Evolutionary conservation across 2,329 filamentous ascomycete species (phyloP).

Genomic region (Talaromyces atroroseus): DNA sequence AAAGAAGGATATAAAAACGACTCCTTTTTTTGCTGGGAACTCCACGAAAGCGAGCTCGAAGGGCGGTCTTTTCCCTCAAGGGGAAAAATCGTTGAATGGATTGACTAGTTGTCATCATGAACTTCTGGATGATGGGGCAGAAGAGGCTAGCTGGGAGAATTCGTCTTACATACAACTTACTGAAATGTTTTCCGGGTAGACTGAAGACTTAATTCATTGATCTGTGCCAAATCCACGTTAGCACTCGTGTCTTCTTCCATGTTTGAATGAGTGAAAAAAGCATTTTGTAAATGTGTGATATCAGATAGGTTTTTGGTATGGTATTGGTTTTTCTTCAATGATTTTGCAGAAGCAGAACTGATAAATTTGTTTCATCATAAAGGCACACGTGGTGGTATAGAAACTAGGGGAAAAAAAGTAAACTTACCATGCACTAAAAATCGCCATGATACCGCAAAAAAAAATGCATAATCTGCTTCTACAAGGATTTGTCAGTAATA

Average conservation of each 20-base stretch:
- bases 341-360: constrained; percentile 60
- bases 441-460: not conserved
- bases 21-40: constrained; percentile 3
- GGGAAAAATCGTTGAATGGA: constrained; percentile 55
- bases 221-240: constrained; percentile 4
- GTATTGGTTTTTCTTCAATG: constrained; percentile 54
- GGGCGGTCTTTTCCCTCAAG: constrained; percentile 29
- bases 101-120: constrained; percentile 58
- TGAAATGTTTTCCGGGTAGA: not conserved
- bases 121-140: constrained; percentile 16
- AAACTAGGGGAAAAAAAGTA: not conserved
- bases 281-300: constrained; percentile 13
- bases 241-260: not conserved
- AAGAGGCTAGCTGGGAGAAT: constrained; percentile 3
- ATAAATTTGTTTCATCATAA: constrained; percentile 47
- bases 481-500: not conserved
- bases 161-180: constrained; percentile 6
- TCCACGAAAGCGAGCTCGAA: constrained; percentile 23
- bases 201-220: not conserved
- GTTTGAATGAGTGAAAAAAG: not conserved
- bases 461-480: not conserved
- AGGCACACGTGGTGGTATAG: constrained; percentile 11
- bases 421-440: constrained; percentile 4
- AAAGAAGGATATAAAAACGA: constrained; percentile 5
- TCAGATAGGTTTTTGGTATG: constrained; percentile 53